phyloP scores from a whole-genome alignment of 2,329 filamentous ascomycete genomes.

The Sarocladiaceae sp. region DNA sequence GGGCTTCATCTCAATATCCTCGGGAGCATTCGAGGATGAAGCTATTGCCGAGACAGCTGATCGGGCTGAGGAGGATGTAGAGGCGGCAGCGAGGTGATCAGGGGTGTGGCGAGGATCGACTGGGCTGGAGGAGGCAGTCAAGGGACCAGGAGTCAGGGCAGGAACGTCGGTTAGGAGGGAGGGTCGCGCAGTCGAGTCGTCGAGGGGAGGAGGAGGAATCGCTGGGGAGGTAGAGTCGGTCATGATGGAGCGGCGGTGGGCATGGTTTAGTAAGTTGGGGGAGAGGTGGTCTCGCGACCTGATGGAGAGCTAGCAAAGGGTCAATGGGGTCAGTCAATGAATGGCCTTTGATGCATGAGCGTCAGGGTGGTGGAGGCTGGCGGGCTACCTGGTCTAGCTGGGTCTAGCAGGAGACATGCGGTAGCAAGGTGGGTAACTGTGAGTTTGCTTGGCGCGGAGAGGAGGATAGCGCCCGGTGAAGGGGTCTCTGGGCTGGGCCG shows the following conservation, averaged over 20 bases:
- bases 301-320: slow-evolving; percentile 2
- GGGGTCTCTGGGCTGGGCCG: neutral
- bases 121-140: neutral
- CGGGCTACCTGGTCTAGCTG: slow-evolving; percentile 4
- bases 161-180: neutral
- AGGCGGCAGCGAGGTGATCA: slow-evolving; percentile 6
- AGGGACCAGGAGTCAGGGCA: neutral
- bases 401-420: slow-evolving; percentile 1
- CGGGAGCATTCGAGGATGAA: slow-evolving; percentile 10
- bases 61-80: slow-evolving; percentile 13
- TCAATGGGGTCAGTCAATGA: too few relatives aligned
- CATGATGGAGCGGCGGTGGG: slow-evolving; percentile 5
- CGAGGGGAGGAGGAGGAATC: slow-evolving; percentile 12
- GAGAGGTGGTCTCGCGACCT: neutral
- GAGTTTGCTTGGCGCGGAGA: slow-evolving; percentile 3
- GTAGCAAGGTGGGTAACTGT: neutral
- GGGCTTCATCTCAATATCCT: slow-evolving; percentile 51
- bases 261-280: neutral
- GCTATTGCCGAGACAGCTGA: slow-evolving; percentile 12
- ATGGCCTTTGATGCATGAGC: slow-evolving; percentile 7
- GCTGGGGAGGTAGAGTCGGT: slow-evolving; percentile 10
- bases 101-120: slow-evolving; percentile 6
- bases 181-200: neutral
- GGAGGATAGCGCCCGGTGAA: neutral
- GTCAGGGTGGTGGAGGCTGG: slow-evolving; percentile 5